phyloP scores from a whole-genome alignment of 2,329 filamentous ascomycete genomes.

The Lomentospora prolificans region DNA sequence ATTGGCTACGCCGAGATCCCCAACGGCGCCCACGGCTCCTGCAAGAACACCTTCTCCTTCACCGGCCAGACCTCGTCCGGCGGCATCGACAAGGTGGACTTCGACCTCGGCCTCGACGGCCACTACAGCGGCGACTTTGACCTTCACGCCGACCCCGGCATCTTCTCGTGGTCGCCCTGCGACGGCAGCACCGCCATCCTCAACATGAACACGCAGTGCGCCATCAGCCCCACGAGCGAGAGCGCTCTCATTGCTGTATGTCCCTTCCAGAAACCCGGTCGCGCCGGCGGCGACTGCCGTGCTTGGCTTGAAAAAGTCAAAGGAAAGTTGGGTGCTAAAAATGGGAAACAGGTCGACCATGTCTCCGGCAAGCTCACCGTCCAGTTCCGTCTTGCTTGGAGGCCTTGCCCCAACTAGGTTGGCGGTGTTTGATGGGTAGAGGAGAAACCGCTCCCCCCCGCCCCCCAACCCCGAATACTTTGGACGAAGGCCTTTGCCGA shows the following conservation, averaged over 20 bases:
- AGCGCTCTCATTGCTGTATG: conserved; percentile 18
- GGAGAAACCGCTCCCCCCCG: no score
- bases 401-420: conserved; percentile 9
- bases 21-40: conserved; percentile 13
- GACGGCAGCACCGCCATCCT: conserved; percentile 18
- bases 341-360: conserved; percentile 15
- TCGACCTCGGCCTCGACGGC: conserved; percentile 12
- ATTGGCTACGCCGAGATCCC: conserved; percentile 18
- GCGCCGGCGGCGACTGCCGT: neutral
- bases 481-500: neutral
- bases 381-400: conserved; percentile 17
- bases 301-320: neutral
- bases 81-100: conserved; percentile 14
- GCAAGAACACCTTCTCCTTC: conserved; percentile 18
- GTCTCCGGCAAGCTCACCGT: conserved; percentile 18
- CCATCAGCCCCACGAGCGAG: conserved; percentile 14
- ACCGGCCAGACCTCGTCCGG: conserved; percentile 13
- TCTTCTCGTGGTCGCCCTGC: conserved; percentile 16
- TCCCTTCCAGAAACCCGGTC: neutral
- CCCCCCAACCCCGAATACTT: neutral
- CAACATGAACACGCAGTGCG: conserved; percentile 20
- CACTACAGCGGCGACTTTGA: conserved; percentile 16
- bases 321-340: neutral
- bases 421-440: neutral
- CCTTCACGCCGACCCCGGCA: conserved; percentile 13